Conservation (phyloP, 768 basidiomycete species). For the Auriscalpium microsporum region DNA sequence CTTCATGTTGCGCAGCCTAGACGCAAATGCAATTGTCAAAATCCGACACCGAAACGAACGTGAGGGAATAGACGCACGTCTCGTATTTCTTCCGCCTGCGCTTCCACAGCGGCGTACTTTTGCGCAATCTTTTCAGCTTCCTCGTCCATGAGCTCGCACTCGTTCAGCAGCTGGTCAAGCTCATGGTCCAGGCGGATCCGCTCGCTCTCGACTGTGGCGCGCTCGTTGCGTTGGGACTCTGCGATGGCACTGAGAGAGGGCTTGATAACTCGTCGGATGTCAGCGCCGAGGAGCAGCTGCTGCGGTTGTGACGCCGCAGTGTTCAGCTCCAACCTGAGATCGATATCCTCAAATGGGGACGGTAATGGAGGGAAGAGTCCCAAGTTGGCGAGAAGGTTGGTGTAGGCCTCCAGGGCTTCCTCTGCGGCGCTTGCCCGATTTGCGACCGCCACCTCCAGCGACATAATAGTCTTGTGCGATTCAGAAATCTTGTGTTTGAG, state of each 20-base stretch:
- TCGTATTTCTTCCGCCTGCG: constrained; percentile 74
- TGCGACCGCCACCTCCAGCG: constrained; percentile 76
- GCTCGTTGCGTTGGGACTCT: constrained; percentile 62
- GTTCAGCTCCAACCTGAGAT: constrained; percentile 78
- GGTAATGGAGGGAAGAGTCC: constrained; percentile 72
- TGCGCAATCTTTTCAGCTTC: constrained; percentile 68
- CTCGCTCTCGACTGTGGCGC: constrained; percentile 65
- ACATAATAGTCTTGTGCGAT: constrained; percentile 62
- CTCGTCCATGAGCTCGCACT: constrained; percentile 77
- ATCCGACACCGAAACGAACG: not conserved
- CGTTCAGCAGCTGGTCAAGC: constrained; percentile 64
- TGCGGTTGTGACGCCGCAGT: constrained; percentile 64
- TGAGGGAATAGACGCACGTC: constrained; percentile 42
- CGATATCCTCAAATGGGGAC: constrained; percentile 59
- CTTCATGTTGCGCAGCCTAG: constrained; percentile 74
- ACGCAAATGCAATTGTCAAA: not conserved
- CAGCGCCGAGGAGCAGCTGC: constrained; percentile 57
- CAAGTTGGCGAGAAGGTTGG: constrained; percentile 60
- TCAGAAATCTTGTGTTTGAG: constrained; percentile 70
- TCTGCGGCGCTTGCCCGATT: constrained; percentile 77
- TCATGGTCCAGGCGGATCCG: constrained; percentile 77
- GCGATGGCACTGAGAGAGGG: constrained; percentile 68
- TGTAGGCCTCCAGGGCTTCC: constrained; percentile 74
- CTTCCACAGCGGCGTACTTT: constrained; percentile 58
- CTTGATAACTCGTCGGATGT: constrained; percentile 65